A percentile compares a stretch with the other conserved stretches of the same genome.
Conservation (phyloP, 768 basidiomycete genomes). For the Macrolepiota dolichaula region DNA sequence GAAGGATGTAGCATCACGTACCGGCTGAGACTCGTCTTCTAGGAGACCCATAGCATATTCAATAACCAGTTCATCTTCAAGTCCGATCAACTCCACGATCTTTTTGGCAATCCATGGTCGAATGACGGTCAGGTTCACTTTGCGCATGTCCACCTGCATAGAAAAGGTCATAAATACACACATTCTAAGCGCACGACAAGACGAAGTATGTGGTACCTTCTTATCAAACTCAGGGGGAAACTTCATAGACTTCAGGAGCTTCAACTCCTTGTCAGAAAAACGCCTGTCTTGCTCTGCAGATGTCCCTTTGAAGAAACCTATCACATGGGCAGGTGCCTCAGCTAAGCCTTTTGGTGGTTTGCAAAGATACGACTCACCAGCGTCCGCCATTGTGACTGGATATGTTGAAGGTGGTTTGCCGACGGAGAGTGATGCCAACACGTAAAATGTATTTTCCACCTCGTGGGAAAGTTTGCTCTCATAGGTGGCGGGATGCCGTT, state of each 20-base stretch:
- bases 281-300: slow-evolving; percentile 89
- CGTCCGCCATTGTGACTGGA: slow-evolving; percentile 14
- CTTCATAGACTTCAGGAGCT: slow-evolving; percentile 84
- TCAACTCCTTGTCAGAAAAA: slow-evolving; percentile 93
- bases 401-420: background rate
- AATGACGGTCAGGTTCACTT: slow-evolving; percentile 91
- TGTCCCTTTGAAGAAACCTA: slow-evolving; percentile 88
- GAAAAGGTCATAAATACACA: background rate
- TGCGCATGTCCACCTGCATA: slow-evolving; percentile 84
- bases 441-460: background rate
- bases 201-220: slow-evolving; percentile 51
- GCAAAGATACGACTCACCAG: slow-evolving; percentile 10
- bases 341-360: background rate
- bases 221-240: slow-evolving; percentile 88
- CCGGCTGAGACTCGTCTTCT: slow-evolving; percentile 83
- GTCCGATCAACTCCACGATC: slow-evolving; percentile 83
- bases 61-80: slow-evolving; percentile 96
- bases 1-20: slow-evolving; percentile 31
- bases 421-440: background rate
- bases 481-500: background rate
- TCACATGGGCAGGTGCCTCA: slow-evolving; percentile 7
- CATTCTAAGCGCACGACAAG: background rate
- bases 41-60: slow-evolving; percentile 95
- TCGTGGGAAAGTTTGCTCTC: slow-evolving; percentile 4
- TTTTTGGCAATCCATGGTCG: slow-evolving; percentile 95